A percentile compares a stretch with the other conserved stretches of the same genome.
phyloP scores from a whole-genome alignment of 768 basidiomycete species.

The Steccherinum ochraceum region DNA sequence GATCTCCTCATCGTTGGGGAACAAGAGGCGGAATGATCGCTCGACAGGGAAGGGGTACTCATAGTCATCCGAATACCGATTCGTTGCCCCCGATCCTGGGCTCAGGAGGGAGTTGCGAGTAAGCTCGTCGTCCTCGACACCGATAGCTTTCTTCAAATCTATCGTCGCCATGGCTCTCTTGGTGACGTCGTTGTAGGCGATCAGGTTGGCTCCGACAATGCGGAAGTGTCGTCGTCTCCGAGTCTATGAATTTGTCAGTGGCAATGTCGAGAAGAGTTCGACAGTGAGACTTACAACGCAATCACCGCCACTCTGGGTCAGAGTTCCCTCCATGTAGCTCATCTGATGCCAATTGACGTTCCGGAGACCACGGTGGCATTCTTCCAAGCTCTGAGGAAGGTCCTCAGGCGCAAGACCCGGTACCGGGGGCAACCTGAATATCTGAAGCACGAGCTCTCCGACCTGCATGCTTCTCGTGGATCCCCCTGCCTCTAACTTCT shows the following conservation, averaged over 20 bases:
- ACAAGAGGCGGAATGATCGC: slow-evolving; percentile 79
- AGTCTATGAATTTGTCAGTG: slow-evolving; percentile 37
- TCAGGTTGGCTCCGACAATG: slow-evolving; percentile 77
- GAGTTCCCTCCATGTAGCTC: slow-evolving; percentile 86
- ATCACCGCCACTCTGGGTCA: slow-evolving; percentile 93
- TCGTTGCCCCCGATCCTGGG: slow-evolving; percentile 33
- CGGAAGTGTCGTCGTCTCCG: slow-evolving; percentile 81
- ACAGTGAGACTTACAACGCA: slow-evolving; percentile 62
- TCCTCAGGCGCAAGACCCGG: slow-evolving; percentile 75
- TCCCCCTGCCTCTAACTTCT: slow-evolving; percentile 51
- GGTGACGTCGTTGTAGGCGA: slow-evolving; percentile 91
- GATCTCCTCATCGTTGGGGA: slow-evolving; percentile 74
- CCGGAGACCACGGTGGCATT: slow-evolving; percentile 81
- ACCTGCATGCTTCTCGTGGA: slow-evolving; percentile 63
- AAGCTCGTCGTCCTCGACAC: slow-evolving; percentile 73
- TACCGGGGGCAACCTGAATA: slow-evolving; percentile 85
- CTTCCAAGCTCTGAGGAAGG: slow-evolving; percentile 88
- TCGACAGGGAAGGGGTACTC: slow-evolving; percentile 66
- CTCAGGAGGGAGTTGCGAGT: slow-evolving; percentile 38
- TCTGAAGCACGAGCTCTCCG: slow-evolving; percentile 83
- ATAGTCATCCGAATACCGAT: slow-evolving; percentile 46
- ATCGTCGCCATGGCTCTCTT: slow-evolving; percentile 89
- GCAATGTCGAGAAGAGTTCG: not conserved
- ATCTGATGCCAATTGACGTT: slow-evolving; percentile 93
- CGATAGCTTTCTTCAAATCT: slow-evolving; percentile 76